A percentile compares a stretch with the other conserved stretches of the same genome.
Conservation (phyloP, 225 moss, liverwort and hornwort species). For the Pseudisothecium myosuroides region DNA sequence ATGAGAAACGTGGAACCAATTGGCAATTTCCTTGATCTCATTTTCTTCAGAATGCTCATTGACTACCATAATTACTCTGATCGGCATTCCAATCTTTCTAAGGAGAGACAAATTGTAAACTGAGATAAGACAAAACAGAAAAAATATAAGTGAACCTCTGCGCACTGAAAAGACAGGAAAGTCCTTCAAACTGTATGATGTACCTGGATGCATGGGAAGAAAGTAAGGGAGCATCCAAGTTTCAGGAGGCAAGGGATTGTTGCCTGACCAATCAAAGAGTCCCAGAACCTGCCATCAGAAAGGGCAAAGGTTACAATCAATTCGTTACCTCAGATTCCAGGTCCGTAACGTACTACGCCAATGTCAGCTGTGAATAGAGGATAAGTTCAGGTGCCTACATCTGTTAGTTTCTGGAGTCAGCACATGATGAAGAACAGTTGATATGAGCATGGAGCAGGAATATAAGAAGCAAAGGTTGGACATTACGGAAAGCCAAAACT, state of each 20-base stretch:
- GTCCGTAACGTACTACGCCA: background rate
- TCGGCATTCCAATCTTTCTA: background rate
- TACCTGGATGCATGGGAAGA: conserved; percentile 88
- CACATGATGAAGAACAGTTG: background rate
- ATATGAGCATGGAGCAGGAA: background rate
- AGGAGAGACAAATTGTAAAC: background rate
- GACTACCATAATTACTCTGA: background rate
- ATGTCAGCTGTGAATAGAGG: background rate
- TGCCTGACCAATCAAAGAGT: conserved; percentile 88
- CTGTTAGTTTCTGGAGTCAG: background rate
- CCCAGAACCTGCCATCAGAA: conserved; percentile 66
- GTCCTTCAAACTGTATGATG: background rate
- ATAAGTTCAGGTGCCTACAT: background rate
- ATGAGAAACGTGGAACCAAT: background rate
- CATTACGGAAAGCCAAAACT: conserved; percentile 93
- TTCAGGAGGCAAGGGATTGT: conserved; percentile 93
- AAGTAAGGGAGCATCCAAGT: conserved; percentile 76
- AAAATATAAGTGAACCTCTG: background rate
- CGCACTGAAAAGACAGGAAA: background rate
- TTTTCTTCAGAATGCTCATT: background rate
- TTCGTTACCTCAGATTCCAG: background rate
- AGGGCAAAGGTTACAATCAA: background rate
- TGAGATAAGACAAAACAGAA: background rate
- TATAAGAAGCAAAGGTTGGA: background rate
- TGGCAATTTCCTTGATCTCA: background rate